phyloP scores from a whole-genome alignment of 2,329 filamentous ascomycete genomes.

The Paradendryphiella salina region DNA sequence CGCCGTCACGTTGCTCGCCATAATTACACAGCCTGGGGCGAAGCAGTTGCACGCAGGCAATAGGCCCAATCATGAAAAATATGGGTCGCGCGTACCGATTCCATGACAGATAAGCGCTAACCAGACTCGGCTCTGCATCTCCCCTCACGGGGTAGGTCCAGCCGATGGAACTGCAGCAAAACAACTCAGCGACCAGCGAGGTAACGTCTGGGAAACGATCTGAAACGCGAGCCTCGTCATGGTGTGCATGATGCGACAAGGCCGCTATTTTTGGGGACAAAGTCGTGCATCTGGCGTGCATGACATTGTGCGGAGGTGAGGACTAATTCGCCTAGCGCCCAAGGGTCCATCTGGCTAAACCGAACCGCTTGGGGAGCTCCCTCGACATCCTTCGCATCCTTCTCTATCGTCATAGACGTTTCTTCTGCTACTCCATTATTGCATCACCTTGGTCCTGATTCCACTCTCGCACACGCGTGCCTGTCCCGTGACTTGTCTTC shows the following conservation, averaged over 20 bases:
- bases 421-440: slow-evolving; percentile 2
- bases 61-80: not conserved
- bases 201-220: not conserved
- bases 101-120: not conserved
- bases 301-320: slow-evolving; percentile 17
- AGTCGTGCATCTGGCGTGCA: slow-evolving; percentile 21
- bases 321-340: slow-evolving; percentile 22
- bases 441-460: slow-evolving; percentile 1
- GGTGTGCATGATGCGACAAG: slow-evolving; percentile 9
- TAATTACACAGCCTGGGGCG: not conserved
- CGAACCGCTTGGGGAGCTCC: slow-evolving; percentile 19
- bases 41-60: not conserved
- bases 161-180: not conserved
- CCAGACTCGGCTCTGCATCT: not conserved
- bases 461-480: not conserved
- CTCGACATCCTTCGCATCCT: slow-evolving; percentile 16
- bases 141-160: not conserved
- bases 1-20: slow-evolving; percentile 4
- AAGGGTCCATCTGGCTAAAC: slow-evolving; percentile 9
- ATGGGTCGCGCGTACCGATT: not conserved
- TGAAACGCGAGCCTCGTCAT: slow-evolving; percentile 25
- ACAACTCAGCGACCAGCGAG: not conserved
- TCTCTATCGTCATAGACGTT: slow-evolving; percentile 7
- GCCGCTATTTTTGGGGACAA: slow-evolving; percentile 25
- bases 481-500: not conserved